Percentiles rank a stretch among this genome's conserved stretches.
phyloP scores from a whole-genome alignment of 179 eudicot species.

The Gypsophila paniculata region DNA sequence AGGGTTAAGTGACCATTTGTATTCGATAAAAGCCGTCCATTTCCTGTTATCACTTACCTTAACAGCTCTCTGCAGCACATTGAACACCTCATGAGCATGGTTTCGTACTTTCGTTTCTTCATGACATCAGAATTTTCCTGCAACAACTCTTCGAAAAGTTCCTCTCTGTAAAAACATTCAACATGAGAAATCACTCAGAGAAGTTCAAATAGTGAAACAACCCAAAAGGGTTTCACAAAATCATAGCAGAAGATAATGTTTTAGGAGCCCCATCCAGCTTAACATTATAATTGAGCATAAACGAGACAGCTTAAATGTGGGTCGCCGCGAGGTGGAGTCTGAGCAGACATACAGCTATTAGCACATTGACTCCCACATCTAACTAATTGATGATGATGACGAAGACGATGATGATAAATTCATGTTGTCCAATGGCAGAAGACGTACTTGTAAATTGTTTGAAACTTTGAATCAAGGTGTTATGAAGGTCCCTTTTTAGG shows the following conservation, averaged over 20 bases:
- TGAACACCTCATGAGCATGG: constrained; percentile 18
- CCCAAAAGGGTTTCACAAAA: neutral
- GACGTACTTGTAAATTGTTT: constrained; percentile 6
- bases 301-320: neutral
- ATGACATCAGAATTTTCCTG: constrained; percentile 19
- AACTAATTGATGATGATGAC: neutral
- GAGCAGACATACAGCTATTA: neutral
- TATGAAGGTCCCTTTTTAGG: constrained; percentile 18
- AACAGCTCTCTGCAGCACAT: constrained; percentile 22
- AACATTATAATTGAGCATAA: neutral
- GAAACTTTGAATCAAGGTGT: constrained; percentile 18
- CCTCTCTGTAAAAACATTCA: constrained; percentile 12
- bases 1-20: neutral
- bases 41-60: constrained; percentile 4
- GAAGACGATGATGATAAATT: neutral
- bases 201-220: neutral
- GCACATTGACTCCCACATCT: neutral
- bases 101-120: constrained; percentile 22
- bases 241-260: neutral
- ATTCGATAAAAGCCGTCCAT: too few species aligned
- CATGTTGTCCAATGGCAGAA: neutral
- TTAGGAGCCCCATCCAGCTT: neutral
- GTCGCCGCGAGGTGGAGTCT: neutral
- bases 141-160: constrained; percentile 17
- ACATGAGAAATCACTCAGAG: neutral